Evolutionary conservation across 2,329 filamentous ascomycete genomes (phyloP).

Genomic region (Claviceps cyperi): DNA sequence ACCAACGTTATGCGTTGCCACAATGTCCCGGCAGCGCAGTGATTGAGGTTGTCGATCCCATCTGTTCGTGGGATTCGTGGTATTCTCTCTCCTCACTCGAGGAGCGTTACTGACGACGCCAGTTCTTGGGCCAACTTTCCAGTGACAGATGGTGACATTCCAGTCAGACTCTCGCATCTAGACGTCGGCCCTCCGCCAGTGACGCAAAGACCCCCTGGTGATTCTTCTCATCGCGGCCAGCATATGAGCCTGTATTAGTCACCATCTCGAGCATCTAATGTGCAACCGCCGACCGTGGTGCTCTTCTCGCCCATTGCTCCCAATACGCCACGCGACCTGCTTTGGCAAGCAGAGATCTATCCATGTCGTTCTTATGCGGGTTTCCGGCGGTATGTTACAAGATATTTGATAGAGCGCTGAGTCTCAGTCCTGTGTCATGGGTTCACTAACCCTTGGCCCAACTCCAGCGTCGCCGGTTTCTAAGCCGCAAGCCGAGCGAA

Average conservation of each 20-base stretch:
- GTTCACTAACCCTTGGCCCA: constrained; percentile 2
- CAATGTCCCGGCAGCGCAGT: neutral
- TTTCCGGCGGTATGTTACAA: constrained; percentile 11
- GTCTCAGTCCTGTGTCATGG: neutral
- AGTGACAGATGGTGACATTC: neutral
- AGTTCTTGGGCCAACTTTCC: neutral
- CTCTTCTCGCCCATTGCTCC: neutral
- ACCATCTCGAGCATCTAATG: neutral
- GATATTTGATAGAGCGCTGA: neutral
- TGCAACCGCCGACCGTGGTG: neutral
- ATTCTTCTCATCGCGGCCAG: neutral
- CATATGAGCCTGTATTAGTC: neutral
- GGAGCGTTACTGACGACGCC: neutral
- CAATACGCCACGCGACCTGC: neutral
- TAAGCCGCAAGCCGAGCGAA: constrained; percentile 4
- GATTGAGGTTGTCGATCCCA: neutral
- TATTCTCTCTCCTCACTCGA: neutral
- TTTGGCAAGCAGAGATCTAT: neutral
- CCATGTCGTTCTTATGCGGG: constrained; percentile 12
- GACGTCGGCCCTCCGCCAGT: neutral
- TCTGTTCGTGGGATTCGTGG: neutral
- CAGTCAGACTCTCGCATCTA: neutral
- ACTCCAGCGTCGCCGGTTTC: constrained; percentile 8
- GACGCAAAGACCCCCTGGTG: neutral
- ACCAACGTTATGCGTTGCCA: neutral